Conservation (phyloP, 2,329 filamentous ascomycete species). For the Epicoccum nigrum region DNA sequence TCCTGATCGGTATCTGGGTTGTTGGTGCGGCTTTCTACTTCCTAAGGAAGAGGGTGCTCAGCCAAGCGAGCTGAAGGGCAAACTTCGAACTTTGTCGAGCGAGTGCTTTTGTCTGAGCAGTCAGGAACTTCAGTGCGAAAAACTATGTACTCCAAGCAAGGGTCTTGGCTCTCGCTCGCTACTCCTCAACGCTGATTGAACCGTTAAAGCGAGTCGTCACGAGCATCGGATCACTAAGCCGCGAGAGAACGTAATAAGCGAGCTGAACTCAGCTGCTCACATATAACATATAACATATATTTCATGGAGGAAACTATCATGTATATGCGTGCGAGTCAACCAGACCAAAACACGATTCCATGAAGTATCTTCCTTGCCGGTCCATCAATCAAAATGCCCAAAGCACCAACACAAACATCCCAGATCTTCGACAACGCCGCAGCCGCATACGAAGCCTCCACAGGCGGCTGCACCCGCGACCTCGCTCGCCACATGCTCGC, state of each 20-base stretch:
- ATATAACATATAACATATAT: too few relatives aligned
- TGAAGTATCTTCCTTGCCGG: not conserved
- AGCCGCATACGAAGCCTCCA: constrained; percentile 20
- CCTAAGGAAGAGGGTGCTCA: constrained; percentile 5
- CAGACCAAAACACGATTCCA: too few relatives aligned
- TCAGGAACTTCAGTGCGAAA: not conserved
- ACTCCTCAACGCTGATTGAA: not conserved
- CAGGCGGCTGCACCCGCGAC: constrained; percentile 25
- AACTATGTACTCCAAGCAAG: too few relatives aligned
- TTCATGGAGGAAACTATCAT: too few relatives aligned
- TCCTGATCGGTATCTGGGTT: constrained; percentile 40
- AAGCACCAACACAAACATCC: not conserved
- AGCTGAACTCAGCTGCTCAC: constrained; percentile 9
- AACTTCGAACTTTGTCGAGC: too few relatives aligned
- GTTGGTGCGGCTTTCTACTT: constrained; percentile 31
- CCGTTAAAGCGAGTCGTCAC: not conserved
- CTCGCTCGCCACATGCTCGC: constrained; percentile 22
- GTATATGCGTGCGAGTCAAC: not conserved
- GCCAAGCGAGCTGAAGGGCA: not conserved
- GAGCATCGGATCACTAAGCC: not conserved
- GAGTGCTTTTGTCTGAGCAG: too few relatives aligned
- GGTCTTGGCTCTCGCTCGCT: not conserved
- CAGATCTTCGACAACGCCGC: not conserved
- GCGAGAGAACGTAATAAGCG: not conserved
- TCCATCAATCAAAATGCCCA: not conserved